Conservation (phyloP, 306 rosid species). For the Prosopis cineraria region DNA sequence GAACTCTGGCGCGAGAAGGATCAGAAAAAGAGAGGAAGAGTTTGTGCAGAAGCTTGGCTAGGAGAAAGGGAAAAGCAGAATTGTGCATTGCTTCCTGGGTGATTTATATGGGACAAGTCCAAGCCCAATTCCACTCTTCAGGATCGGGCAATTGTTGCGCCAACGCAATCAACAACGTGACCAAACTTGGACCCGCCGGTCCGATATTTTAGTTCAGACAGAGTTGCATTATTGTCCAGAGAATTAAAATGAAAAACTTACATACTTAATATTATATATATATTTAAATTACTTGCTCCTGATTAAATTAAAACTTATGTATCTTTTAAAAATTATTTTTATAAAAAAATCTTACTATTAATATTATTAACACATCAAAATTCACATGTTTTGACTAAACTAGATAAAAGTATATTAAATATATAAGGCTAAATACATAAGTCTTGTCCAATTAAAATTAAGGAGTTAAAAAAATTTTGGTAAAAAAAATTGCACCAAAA, state of each 20-base stretch:
- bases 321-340: no score
- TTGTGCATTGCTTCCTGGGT: constrained; percentile 29
- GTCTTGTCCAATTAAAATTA: no score
- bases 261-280: no score
- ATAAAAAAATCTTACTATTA: no score
- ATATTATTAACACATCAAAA: no score
- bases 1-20: constrained; percentile 38
- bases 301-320: no score
- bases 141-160: not conserved
- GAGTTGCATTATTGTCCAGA: no score
- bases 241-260: not conserved
- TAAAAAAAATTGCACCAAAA: no score
- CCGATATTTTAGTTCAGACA: not conserved
- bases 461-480: no score
- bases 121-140: constrained; percentile 27
- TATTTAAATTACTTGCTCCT: not conserved
- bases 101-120: constrained; percentile 32
- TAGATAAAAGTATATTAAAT: no score
- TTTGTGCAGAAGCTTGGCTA: constrained; percentile 54
- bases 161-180: not conserved
- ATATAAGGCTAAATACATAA: no score
- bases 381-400: no score
- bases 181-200: not conserved
- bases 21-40: constrained; percentile 31
- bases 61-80: constrained; percentile 59